Evolutionary conservation across 352 stramenopile genomes (phyloP), one percentile per base, ranked within the genome.

Genomic region (Thraustotheca clavata): DNA sequence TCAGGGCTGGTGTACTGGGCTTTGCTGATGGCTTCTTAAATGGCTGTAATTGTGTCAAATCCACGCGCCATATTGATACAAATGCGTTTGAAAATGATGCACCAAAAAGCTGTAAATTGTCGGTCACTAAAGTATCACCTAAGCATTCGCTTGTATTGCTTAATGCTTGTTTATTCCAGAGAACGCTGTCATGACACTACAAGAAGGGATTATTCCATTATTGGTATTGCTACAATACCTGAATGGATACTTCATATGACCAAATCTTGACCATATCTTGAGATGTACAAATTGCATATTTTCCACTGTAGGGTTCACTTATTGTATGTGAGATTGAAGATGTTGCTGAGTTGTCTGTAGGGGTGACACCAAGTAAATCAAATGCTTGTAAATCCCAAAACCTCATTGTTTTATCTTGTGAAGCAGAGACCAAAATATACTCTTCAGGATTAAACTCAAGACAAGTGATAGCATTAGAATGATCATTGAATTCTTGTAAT

Each of bases 371-470:
- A 26, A 92, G 88, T 16, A 91, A 71, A 29, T 79, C 72, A 59
- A 94, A 90, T 31, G 87, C 76, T 61, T 94, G 81, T n/a, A 94
- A 76, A 36, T 94, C 83, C 83, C 83, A 94, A 59, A 92, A 89
- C n/a, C 83, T 76, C 36, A 92, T 66, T 5, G 81, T 92, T 63
- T 80, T 83, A 57, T 94, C 85, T 12, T 76, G 70, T 20, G 81
- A 80, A 22, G 85, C 75, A 3, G 85, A 92, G 54, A 91, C 83
- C 31, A 94, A 69, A 32, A 92, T 92, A 50, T 90, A 91, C 59
- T 94, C 85, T 41, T 92, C 81, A 0, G 85, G 85, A 35, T 92
- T 94, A 57, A 92, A 94, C 62, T 91, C 83, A 3, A 94, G 74
- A 67, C 77, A 76, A 0, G 80, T 90, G 69, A 92, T 89, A 16